phyloP scores from a whole-genome alignment of 306 rosid species.

The Prunus davidiana region DNA sequence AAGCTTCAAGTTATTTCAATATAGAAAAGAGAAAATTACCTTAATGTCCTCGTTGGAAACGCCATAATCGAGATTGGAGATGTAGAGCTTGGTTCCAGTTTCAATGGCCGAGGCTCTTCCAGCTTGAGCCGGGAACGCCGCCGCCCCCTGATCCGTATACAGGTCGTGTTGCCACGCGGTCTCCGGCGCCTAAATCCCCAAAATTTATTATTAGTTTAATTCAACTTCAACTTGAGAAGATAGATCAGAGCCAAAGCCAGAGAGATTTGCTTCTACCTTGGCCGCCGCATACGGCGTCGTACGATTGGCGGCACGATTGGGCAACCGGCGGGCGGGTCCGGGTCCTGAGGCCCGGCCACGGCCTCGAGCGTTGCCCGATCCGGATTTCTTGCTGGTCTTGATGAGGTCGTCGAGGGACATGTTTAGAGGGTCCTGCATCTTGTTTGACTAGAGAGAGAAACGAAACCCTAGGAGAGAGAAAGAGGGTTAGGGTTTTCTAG shows the following conservation, averaged over 20 bases:
- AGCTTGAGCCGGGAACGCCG: slow-evolving; percentile 34
- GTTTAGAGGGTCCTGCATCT: slow-evolving; percentile 67
- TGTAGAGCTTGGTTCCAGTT: slow-evolving; percentile 89
- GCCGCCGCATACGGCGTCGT: slow-evolving; percentile 56
- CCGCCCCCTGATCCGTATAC: slow-evolving; percentile 56
- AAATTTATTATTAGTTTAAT: background rate
- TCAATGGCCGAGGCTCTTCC: slow-evolving; percentile 79
- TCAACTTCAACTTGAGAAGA: slow-evolving; percentile 3
- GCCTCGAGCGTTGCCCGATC: slow-evolving; percentile 53
- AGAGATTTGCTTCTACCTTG: slow-evolving; percentile 42
- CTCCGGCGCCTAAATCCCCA: slow-evolving; percentile 77
- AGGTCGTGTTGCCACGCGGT: slow-evolving; percentile 89
- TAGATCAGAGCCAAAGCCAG: slow-evolving; percentile 15
- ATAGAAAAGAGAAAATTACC: slow-evolving; percentile 34
- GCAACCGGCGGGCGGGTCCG: slow-evolving; percentile 82
- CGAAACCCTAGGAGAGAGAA: slow-evolving; percentile 22
- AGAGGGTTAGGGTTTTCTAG: slow-evolving; percentile 12
- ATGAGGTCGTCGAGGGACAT: slow-evolving; percentile 89
- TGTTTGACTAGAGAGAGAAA: slow-evolving; percentile 5
- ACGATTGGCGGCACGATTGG: slow-evolving; percentile 64
- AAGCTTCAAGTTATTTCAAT: background rate
- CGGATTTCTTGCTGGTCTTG: slow-evolving; percentile 79
- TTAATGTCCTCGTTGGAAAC: slow-evolving; percentile 92
- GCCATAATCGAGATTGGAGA: slow-evolving; percentile 87
- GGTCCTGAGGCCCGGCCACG: slow-evolving; percentile 54